Evolutionary conservation across 345 rosid genomes (phyloP).

Genomic region (Linum usitatissimum): DNA sequence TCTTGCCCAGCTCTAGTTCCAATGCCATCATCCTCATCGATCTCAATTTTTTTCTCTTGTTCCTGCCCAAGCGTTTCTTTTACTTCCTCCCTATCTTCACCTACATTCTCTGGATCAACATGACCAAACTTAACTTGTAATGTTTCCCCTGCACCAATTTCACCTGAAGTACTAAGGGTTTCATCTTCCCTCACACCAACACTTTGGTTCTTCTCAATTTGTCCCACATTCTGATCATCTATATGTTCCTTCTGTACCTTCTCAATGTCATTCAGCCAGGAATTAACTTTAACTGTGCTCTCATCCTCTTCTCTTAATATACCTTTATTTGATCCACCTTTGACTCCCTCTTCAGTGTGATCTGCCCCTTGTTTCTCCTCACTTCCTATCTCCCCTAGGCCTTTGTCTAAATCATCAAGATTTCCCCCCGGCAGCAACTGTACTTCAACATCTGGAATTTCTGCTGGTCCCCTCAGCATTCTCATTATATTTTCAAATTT

Average conservation of each 20-base stretch:
- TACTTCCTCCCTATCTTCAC: slow-evolving; percentile 9
- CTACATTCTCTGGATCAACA: slow-evolving; percentile 14
- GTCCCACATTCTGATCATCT: slow-evolving; percentile 16
- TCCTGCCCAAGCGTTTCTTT: slow-evolving; percentile 6
- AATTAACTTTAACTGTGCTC: slow-evolving; percentile 14
- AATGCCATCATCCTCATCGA: slow-evolving; percentile 9
- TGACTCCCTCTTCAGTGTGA: slow-evolving; percentile 17
- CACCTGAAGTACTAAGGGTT: slow-evolving; percentile 5
- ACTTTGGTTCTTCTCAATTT: slow-evolving; percentile 14
- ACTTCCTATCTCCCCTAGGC: slow-evolving; percentile 8
- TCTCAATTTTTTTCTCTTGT: slow-evolving; percentile 13
- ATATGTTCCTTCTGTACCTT: slow-evolving; percentile 14
- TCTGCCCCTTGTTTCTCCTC: slow-evolving; percentile 13
- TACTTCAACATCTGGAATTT: slow-evolving; percentile 17
- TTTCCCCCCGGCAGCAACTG: slow-evolving; percentile 15
- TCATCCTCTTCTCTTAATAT: slow-evolving; percentile 6
- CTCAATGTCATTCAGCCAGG: slow-evolving; percentile 12
- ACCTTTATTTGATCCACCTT: slow-evolving; percentile 15
- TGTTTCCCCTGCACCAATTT: slow-evolving; percentile 15
- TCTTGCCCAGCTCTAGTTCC: slow-evolving; percentile 9
- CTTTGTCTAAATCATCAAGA: slow-evolving; percentile 11
- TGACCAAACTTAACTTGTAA: slow-evolving; percentile 11
- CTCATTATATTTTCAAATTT: slow-evolving; percentile 21
- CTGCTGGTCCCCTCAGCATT: slow-evolving; percentile 26
- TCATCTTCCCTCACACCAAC: slow-evolving; percentile 11